A percentile compares a stretch with the other conserved stretches of the same genome.
phyloP scores from a whole-genome alignment of 2,329 filamentous ascomycete species.

The Fusarium clavum region DNA sequence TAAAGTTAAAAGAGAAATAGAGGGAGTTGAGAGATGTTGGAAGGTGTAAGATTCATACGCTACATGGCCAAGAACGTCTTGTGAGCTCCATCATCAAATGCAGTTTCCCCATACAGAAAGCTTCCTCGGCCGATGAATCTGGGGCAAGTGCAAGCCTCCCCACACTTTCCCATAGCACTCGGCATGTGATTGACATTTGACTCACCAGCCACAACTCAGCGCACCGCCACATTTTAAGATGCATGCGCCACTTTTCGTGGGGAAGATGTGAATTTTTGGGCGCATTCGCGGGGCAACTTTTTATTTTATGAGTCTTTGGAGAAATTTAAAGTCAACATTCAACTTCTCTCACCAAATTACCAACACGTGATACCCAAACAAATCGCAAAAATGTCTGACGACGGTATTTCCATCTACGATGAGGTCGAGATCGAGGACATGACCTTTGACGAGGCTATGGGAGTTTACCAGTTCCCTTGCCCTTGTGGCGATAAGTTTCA shows the following conservation, averaged over 20 bases:
- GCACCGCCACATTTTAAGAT: conserved; percentile 13
- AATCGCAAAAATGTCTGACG: conserved; percentile 66
- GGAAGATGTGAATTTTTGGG: conserved; percentile 31
- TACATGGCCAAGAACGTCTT: conserved; percentile 25
- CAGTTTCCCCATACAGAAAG: conserved; percentile 34
- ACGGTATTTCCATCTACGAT: conserved; percentile 84
- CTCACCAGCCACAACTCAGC: conserved; percentile 8
- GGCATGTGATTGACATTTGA: conserved; percentile 48
- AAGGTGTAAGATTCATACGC: conserved; percentile 15
- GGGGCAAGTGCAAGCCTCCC: conserved; percentile 44
- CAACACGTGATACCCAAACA: background rate
- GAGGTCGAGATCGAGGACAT: conserved; percentile 99
- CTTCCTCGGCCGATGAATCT: conserved; percentile 47
- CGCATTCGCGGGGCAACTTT: conserved; percentile 46
- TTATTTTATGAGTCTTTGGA: conserved; percentile 18
- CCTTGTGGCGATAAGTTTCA: conserved; percentile 98
- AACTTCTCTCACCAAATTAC: background rate
- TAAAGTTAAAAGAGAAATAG: background rate
- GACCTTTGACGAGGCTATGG: conserved; percentile 83
- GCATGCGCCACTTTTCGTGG: conserved; percentile 34
- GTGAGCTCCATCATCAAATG: conserved; percentile 28
- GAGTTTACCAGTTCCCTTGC: conserved; percentile 96
- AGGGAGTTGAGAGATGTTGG: conserved; percentile 1
- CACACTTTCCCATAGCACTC: conserved; percentile 38
- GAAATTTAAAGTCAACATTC: background rate